Conservation (phyloP, 345 rosid species). For the Salix caprea region DNA sequence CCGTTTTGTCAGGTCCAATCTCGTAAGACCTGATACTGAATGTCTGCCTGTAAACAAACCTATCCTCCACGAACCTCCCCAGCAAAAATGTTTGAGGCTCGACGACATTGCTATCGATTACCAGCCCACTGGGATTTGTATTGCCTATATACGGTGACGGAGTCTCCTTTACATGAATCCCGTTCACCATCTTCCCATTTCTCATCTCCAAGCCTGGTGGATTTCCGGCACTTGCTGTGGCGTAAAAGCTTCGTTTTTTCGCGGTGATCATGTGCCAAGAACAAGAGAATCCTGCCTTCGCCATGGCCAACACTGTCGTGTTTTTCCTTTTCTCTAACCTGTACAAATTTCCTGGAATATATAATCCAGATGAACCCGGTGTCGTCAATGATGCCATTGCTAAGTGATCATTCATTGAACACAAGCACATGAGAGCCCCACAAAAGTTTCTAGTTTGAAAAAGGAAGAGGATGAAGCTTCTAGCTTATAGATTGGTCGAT, state of each 20-base stretch:
- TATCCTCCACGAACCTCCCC: conserved; percentile 16
- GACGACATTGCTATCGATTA: conserved; percentile 1
- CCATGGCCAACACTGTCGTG: neutral
- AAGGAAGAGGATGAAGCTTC: neutral
- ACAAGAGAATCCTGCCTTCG: conserved; percentile 7
- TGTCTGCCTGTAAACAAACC: conserved; percentile 19
- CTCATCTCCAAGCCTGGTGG: conserved; percentile 15
- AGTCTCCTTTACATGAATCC: conserved; percentile 13
- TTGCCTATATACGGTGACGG: neutral
- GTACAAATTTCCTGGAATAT: neutral
- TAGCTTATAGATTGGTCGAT: neutral
- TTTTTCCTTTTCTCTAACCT: neutral
- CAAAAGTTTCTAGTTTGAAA: neutral
- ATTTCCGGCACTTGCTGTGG: conserved; percentile 12
- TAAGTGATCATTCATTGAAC: neutral
- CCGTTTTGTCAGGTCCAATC: conserved; percentile 30
- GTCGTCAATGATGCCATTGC: conserved; percentile 25
- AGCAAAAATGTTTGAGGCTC: conserved; percentile 28
- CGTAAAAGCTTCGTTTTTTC: neutral
- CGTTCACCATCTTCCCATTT: conserved; percentile 32
- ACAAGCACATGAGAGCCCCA: neutral
- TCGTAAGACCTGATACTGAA: conserved; percentile 24
- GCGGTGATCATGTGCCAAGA: neutral
- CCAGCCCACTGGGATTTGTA: neutral
- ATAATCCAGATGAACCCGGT: neutral